phyloP scores from a whole-genome alignment of 345 rosid genomes.

The Isatis tinctoria region DNA sequence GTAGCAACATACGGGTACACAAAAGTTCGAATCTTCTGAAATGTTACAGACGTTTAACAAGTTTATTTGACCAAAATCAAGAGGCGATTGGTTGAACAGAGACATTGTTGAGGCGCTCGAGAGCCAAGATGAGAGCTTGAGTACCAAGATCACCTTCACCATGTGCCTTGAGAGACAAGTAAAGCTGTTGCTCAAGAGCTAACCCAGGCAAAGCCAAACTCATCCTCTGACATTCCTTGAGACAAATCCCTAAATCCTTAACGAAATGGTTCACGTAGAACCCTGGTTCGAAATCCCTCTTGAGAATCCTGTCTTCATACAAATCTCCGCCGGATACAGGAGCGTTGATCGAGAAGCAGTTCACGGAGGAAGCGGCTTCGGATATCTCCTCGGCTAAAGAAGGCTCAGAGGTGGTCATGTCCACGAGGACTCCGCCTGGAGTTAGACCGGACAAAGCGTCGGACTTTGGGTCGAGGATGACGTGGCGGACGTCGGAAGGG shows the following conservation, averaged over 20 bases:
- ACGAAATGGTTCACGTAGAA: conserved; percentile 83
- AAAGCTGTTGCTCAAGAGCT: conserved; percentile 89
- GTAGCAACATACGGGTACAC: too few relatives aligned
- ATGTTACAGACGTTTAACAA: too few relatives aligned
- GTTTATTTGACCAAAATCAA: background rate
- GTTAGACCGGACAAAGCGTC: conserved; percentile 78
- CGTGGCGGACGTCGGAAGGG: conserved; percentile 85
- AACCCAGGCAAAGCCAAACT: conserved; percentile 85
- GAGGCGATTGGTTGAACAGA: conserved; percentile 22
- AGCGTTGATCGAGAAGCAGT: conserved; percentile 67
- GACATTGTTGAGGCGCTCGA: conserved; percentile 78
- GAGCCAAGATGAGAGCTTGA: conserved; percentile 73
- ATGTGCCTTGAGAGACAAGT: conserved; percentile 84
- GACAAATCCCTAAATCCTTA: conserved; percentile 88
- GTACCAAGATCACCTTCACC: conserved; percentile 79
- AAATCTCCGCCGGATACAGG: conserved; percentile 76
- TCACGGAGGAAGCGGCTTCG: conserved; percentile 45
- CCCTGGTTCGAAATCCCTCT: conserved; percentile 81
- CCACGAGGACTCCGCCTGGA: conserved; percentile 72
- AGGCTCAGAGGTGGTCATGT: conserved; percentile 97
- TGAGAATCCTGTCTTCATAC: conserved; percentile 59
- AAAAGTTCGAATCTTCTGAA: too few relatives aligned
- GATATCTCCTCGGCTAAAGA: conserved; percentile 75
- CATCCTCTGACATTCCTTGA: conserved; percentile 77
- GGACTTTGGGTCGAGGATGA: conserved; percentile 60